Conservation (phyloP, 768 basidiomycete species). For the Tricholoma sp. region DNA sequence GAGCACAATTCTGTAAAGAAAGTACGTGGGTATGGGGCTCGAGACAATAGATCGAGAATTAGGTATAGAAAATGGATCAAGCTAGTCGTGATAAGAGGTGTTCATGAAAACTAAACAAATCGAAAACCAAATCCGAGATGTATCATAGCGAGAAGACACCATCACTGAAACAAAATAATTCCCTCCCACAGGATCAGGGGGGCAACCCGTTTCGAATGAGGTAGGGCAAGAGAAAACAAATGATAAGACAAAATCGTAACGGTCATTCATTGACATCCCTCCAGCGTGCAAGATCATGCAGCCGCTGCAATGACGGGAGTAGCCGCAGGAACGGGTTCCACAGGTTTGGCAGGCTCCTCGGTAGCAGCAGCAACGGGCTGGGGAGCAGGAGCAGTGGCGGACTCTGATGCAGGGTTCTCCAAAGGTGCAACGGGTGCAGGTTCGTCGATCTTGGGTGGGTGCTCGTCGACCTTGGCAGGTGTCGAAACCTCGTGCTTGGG, state of each 20-base stretch:
- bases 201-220: constrained; percentile 1
- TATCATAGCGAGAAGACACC: constrained; percentile 36
- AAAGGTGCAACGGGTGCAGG: constrained; percentile 78
- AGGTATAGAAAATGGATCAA: constrained; percentile 58
- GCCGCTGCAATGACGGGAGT: constrained; percentile 72
- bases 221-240: constrained; percentile 27
- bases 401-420: constrained; percentile 65
- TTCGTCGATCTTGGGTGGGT: constrained; percentile 86
- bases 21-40: constrained; percentile 55
- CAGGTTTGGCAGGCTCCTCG: constrained; percentile 29
- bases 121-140: constrained; percentile 59
- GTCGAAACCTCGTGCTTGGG: constrained; percentile 57
- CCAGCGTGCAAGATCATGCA: constrained; percentile 47
- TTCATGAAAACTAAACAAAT: constrained; percentile 48
- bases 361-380: constrained; percentile 28
- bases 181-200: not conserved
- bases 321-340: constrained; percentile 46
- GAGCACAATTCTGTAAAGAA: constrained; percentile 51
- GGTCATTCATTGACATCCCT: constrained; percentile 39
- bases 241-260: constrained; percentile 28
- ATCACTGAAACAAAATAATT: constrained; percentile 13
- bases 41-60: constrained; percentile 62
- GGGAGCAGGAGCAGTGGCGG: constrained; percentile 27
- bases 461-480: constrained; percentile 82
- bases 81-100: constrained; percentile 51